phyloP scores from a whole-genome alignment of 352 stramenopile species.

The Aphanomyces euteiches region DNA sequence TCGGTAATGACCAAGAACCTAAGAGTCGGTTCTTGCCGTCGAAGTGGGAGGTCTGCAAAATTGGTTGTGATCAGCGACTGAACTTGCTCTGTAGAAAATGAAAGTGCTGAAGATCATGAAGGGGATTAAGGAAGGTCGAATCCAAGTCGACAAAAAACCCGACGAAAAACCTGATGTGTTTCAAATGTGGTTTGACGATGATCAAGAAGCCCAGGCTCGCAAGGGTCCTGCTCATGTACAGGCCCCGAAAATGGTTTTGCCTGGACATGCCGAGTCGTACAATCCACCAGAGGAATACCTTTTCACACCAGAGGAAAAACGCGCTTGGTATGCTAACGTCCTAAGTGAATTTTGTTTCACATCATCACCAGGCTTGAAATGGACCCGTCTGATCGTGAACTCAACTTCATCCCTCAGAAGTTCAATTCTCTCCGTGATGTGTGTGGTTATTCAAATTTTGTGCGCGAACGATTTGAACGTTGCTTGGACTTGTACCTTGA shows the following conservation, averaged over 20 bases:
- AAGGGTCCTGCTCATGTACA: constrained; percentile 96
- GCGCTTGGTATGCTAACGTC: constrained; percentile 72
- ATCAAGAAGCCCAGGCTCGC: constrained; percentile 70
- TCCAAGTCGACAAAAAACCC: constrained; percentile 88
- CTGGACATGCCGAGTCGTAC: constrained; percentile 98
- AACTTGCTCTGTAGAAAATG: constrained; percentile 58
- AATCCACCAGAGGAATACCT: constrained; percentile 99
- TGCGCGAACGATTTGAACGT: constrained; percentile 98
- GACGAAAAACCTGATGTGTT: constrained; percentile 90
- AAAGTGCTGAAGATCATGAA: constrained; percentile 97
- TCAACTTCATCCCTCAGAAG: constrained; percentile 97
- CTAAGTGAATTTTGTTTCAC: too few species aligned
- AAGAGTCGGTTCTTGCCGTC: constrained; percentile 95
- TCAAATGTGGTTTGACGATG: constrained; percentile 91
- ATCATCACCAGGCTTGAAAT: constrained; percentile 51
- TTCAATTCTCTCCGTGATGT: constrained; percentile 96
- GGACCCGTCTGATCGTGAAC: constrained; percentile 93
- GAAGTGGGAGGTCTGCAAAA: constrained; percentile 85
- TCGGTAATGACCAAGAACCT: constrained; percentile 82
- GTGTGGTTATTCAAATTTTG: constrained; percentile 93
- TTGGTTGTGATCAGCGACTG: too few species aligned
- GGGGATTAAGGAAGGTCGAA: constrained; percentile 94
- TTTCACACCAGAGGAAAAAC: constrained; percentile 94
- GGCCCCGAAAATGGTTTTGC: constrained; percentile 96
- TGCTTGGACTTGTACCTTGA: constrained; percentile 97